Conservation (phyloP, 2,329 filamentous ascomycete species). For the Xylaria sp. region DNA sequence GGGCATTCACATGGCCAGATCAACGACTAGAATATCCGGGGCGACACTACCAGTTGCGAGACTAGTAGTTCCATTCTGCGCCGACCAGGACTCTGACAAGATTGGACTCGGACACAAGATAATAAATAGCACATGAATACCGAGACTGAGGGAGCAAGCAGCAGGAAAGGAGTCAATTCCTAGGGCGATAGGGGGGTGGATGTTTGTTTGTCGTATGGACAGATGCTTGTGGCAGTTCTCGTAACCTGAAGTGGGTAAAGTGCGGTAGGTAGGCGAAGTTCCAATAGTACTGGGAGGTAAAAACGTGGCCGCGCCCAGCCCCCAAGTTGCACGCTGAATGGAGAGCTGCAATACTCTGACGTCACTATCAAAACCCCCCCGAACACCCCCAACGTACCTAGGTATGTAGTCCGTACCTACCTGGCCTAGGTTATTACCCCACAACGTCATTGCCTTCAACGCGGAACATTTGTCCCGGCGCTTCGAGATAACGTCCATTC, state of each 20-base stretch:
- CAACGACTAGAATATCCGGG: conserved; percentile 1
- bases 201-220: neutral
- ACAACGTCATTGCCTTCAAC: neutral
- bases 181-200: too few relatives aligned
- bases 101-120: neutral
- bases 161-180: neutral
- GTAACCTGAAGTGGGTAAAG: too few relatives aligned
- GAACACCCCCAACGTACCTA: too few relatives aligned
- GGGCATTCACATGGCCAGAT: neutral
- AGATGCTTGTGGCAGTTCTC: neutral
- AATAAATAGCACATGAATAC: neutral
- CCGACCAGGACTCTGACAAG: neutral
- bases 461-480: too few relatives aligned
- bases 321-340: neutral
- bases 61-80: conserved; percentile 12
- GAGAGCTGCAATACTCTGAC: neutral
- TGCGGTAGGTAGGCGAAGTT: too few relatives aligned
- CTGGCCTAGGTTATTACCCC: neutral
- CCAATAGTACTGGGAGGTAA: too few relatives aligned
- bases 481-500: too few relatives aligned
- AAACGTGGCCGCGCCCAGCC: too few relatives aligned
- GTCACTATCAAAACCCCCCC: too few relatives aligned
- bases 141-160: neutral
- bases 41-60: neutral
- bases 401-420: too few relatives aligned